Evolutionary conservation across 768 basidiomycete genomes (phyloP).

Genomic region (Cytidiella melzeri): DNA sequence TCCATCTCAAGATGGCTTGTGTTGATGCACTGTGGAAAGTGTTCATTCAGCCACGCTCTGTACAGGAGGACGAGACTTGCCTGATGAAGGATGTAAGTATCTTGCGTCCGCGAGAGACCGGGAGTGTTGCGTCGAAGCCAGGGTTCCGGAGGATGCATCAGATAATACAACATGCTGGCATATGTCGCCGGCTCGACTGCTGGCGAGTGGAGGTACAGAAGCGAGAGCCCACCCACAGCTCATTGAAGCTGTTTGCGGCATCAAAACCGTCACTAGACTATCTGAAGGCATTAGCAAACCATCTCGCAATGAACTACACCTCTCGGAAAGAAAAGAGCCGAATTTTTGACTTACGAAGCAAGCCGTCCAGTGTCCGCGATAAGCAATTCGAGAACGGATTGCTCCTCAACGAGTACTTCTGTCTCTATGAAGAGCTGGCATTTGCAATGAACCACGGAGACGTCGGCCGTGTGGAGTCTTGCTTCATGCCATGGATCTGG

Average conservation of each 20-base stretch:
- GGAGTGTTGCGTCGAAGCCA: conserved; percentile 19
- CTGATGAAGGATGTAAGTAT: conserved; percentile 11
- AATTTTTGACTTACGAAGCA: conserved; percentile 7
- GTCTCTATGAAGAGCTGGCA: conserved; percentile 35
- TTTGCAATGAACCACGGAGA: conserved; percentile 26
- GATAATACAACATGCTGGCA: conserved; percentile 19
- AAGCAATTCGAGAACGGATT: conserved; percentile 29
- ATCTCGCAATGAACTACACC: conserved; percentile 12
- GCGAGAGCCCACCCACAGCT: conserved; percentile 1
- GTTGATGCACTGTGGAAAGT: conserved; percentile 17
- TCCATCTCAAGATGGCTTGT: conserved; percentile 31
- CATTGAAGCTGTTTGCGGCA: conserved; percentile 27
- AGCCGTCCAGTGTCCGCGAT: conserved; percentile 23
- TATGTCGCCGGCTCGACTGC: conserved; percentile 8
- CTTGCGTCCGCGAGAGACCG: conserved; percentile 23
- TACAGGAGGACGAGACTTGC: conserved; percentile 11
- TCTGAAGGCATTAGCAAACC: conserved; percentile 21
- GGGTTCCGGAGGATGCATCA: conserved; percentile 27
- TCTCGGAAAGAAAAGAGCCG: conserved; percentile 13
- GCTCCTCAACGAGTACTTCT: conserved; percentile 27
- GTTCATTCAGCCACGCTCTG: conserved; percentile 4
- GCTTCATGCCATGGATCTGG: conserved; percentile 23
- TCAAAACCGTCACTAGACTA: conserved; percentile 24
- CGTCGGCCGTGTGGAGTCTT: conserved; percentile 27
- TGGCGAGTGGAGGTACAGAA: conserved; percentile 24